These are phyloP conservation scores for Trichosanthes truncata DNA, from an alignment of 306 rosid genomes.

Conservation along the genomic window DNA sequence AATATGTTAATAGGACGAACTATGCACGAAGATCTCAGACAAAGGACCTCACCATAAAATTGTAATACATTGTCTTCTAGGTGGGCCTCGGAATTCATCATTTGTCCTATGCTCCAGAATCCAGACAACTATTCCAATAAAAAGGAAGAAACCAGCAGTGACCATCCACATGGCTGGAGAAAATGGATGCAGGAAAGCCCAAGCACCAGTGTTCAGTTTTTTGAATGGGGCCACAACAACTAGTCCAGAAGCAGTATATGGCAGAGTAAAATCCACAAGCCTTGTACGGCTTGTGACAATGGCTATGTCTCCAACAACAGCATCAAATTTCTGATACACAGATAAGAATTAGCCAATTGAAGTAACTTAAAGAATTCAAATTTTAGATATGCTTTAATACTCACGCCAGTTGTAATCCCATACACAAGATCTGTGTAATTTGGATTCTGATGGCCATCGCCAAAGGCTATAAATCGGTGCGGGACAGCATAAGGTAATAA, in stretches of 20 bases:
- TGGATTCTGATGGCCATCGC: constrained; percentile 66
- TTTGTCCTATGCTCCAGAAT: constrained; percentile 83
- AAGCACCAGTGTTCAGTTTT: constrained; percentile 63
- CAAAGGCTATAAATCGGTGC: constrained; percentile 50
- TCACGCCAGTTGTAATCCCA: constrained; percentile 60
- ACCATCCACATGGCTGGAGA: constrained; percentile 70
- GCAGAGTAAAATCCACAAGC: constrained; percentile 86
- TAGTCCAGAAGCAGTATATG: constrained; percentile 86
- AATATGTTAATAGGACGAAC: background rate
- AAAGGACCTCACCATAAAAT: constrained; percentile 74
- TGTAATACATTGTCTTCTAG: constrained; percentile 64
- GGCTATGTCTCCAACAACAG: constrained; percentile 80
- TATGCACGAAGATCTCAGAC: background rate
- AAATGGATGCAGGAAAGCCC: constrained; percentile 91
- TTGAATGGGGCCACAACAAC: constrained; percentile 79
- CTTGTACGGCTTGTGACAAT: constrained; percentile 80
- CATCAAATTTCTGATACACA: constrained; percentile 52
- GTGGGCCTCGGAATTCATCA: constrained; percentile 92
- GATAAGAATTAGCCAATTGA: constrained; percentile 16
- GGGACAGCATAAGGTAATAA: constrained; percentile 88
- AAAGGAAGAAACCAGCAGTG: constrained; percentile 57
- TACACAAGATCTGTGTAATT: constrained; percentile 62
- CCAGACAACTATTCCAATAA: constrained; percentile 83
- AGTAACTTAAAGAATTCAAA: background rate
- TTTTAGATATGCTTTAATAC: constrained; percentile 19